phyloP scores from a whole-genome alignment of 148 eudicot genomes.

The Mesembryanthemum crystallinum region DNA sequence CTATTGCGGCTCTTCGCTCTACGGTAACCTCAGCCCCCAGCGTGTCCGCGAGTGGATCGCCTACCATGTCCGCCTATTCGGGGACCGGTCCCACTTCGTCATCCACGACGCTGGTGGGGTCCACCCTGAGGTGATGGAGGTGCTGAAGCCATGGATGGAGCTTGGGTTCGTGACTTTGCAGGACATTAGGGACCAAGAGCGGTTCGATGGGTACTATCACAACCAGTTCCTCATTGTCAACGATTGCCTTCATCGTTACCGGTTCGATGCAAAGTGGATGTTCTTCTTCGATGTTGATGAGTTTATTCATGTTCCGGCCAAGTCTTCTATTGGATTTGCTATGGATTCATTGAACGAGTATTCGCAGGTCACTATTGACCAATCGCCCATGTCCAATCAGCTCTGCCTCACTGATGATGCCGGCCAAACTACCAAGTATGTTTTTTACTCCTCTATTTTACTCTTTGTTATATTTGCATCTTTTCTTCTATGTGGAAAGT shows the following conservation, averaged over 20 bases:
- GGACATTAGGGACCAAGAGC: slow-evolving; percentile 62
- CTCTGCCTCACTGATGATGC: slow-evolving; percentile 57
- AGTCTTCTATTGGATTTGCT: slow-evolving; percentile 34
- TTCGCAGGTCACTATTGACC: slow-evolving; percentile 63
- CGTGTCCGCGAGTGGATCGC: slow-evolving; percentile 74
- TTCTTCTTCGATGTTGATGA: slow-evolving; percentile 78
- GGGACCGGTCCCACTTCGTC: slow-evolving; percentile 58
- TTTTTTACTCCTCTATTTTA: too few species aligned
- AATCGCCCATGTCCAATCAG: slow-evolving; percentile 53
- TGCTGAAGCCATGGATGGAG: slow-evolving; percentile 65
- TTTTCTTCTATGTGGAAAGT: too few species aligned
- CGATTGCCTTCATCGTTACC: slow-evolving; percentile 67
- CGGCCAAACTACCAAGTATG: slow-evolving; percentile 42
- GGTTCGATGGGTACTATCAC: slow-evolving; percentile 78
- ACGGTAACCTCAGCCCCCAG: slow-evolving; percentile 59
- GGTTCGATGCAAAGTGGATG: slow-evolving; percentile 65
- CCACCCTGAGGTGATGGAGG: slow-evolving; percentile 49
- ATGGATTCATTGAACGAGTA: slow-evolving; percentile 41
- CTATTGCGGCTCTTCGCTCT: slow-evolving; percentile 67
- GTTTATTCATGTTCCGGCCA: slow-evolving; percentile 41
- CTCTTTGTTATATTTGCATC: too few species aligned
- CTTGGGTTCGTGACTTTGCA: slow-evolving; percentile 63
- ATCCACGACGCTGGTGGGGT: slow-evolving; percentile 74
- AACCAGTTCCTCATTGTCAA: slow-evolving; percentile 71
- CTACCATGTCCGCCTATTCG: slow-evolving; percentile 56